phyloP scores from a whole-genome alignment of 2,329 filamentous ascomycete species.

The Botrytis fabae region DNA sequence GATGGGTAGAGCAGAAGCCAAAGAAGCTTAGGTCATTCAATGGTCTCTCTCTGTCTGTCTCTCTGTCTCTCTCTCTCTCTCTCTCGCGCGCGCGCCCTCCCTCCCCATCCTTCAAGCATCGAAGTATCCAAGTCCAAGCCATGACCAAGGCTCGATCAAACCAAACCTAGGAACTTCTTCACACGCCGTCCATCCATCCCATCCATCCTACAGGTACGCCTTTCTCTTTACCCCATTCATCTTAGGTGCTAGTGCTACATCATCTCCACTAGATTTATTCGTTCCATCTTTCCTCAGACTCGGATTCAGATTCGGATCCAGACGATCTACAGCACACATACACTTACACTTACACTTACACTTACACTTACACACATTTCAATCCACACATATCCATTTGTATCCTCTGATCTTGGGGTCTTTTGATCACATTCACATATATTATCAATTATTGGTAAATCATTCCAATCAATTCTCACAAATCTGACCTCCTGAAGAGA shows the following conservation, averaged over 20 bases:
- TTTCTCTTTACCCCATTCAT: slow-evolving; percentile 4
- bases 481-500: slow-evolving; percentile 21
- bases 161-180: slow-evolving; percentile 1
- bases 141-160: slow-evolving; percentile 14
- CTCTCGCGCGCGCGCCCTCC: not conserved
- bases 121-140: slow-evolving; percentile 2
- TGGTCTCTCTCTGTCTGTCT: not conserved
- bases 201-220: not conserved
- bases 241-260: not conserved
- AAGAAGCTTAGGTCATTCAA: slow-evolving; percentile 14
- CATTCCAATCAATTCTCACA: slow-evolving; percentile 3
- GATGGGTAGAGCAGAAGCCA: not conserved
- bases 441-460: not conserved
- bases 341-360: not conserved
- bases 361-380: not conserved
- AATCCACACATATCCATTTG: not conserved
- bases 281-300: not conserved
- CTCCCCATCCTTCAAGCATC: not conserved
- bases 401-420: not conserved
- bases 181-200: not conserved
- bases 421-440: not conserved
- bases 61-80: not conserved
- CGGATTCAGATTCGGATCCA: not conserved
- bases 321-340: not conserved
- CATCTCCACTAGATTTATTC: slow-evolving; percentile 15